Evolutionary conservation across 2,329 filamentous ascomycete species (phyloP).

Genomic region (Claviceps sp.): DNA sequence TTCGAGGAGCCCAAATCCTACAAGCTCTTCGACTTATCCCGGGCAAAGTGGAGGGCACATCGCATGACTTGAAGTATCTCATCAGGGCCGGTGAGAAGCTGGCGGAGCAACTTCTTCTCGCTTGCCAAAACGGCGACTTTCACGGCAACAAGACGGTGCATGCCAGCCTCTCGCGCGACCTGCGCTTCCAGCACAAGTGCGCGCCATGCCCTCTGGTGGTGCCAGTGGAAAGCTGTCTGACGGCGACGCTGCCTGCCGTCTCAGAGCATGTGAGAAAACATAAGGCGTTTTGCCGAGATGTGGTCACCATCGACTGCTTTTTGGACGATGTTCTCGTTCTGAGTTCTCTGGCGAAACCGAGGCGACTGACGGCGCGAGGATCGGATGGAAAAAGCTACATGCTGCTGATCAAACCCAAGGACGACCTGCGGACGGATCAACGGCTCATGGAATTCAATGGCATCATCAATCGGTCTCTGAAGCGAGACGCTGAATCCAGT

Average conservation of each 20-base stretch:
- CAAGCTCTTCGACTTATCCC: conserved; percentile 31
- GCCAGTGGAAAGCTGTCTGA: conserved; percentile 73
- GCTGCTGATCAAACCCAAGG: conserved; percentile 92
- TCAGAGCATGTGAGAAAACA: conserved; percentile 64
- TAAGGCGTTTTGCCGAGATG: conserved; percentile 75
- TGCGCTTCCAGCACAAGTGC: conserved; percentile 73
- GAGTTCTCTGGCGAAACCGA: conserved; percentile 81
- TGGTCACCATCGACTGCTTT: conserved; percentile 71
- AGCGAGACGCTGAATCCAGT: conserved; percentile 81
- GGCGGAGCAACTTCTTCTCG: conserved; percentile 64
- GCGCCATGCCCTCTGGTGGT: conserved; percentile 79
- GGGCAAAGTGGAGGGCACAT: conserved; percentile 37
- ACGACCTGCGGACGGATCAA: conserved; percentile 93
- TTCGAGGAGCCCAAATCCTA: conserved; percentile 38
- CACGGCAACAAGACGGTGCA: conserved; percentile 50
- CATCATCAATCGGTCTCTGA: conserved; percentile 92
- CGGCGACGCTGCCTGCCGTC: conserved; percentile 62
- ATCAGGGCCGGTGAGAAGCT: conserved; percentile 71
- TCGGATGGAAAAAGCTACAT: conserved; percentile 83
- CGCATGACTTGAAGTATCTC: conserved; percentile 53
- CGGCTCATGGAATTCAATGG: conserved; percentile 98
- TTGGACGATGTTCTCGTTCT: conserved; percentile 81
- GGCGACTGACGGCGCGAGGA: conserved; percentile 76
- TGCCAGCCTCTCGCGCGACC: conserved; percentile 63
- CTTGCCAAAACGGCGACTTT: conserved; percentile 67